Evolutionary conservation across 805 yeast genomes (phyloP), one percentile per base, ranked within the genome.

Genomic region (Kuraishia molischiana): DNA sequence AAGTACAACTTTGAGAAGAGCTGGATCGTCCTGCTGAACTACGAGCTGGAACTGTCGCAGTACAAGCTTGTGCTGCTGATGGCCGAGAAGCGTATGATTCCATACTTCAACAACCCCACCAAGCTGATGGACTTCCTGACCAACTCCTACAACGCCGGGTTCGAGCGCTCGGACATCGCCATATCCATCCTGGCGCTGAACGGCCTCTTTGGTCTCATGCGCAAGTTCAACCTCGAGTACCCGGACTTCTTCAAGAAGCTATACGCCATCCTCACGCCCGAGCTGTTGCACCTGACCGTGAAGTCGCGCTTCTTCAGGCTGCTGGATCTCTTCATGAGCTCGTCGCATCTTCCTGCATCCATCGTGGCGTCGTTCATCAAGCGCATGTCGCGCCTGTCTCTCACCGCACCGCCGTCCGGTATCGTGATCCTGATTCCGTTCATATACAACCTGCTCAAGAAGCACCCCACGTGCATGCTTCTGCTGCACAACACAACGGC

Each of bases 401-500:
- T 90, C 33, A 67, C 75, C 10, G 79, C 95, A 1, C 85, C 95
- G 20, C 95, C 97, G 2, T 72, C 95, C 2, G 96, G 96, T 3
- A 77, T 85, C 29, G 94, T 90, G 14, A 75, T 85, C 2, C 70
- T 85, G 11, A 71, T 90, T 17, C 97, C 98, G n/a, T 86, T 92
- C 55, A 70, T 87, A 10, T 90, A 90, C 62, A 90, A 90, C 56
- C 69, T 87, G 44, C 59, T 92, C 50, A 90, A 85, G 54, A 77
- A 85, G 49, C 98, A 92, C 59, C 97, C 97, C 32, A 77, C 89
- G 4, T 89, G 97, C 66, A 90, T 89, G 95, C 64, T 81, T 19
- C 65, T 90, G 71, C 68, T 90, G 31, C 97, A 92, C 51, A 66
- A 69, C 33, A 50, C 71, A 1, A 49, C 54, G 2, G 53, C 54